Evolutionary conservation across 768 basidiomycete genomes (phyloP).

Genomic region (Lentinula sp.): DNA sequence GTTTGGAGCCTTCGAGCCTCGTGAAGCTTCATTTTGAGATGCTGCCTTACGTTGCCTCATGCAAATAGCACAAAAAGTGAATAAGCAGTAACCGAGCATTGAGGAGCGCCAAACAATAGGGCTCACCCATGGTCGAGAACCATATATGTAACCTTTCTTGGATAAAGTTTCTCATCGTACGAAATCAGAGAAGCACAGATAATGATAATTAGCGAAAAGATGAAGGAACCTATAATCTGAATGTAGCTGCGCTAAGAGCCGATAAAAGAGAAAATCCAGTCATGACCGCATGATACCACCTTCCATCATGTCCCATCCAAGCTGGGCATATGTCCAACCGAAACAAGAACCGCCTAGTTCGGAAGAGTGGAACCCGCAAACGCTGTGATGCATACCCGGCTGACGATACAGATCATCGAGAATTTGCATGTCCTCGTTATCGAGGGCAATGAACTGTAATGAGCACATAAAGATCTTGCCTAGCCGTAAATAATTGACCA

Average conservation of each 20-base stretch:
- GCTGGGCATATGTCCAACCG: conserved; percentile 30
- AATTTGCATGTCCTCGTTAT: conserved; percentile 27
- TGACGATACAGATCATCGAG: conserved; percentile 33
- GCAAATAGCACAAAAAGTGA: not conserved
- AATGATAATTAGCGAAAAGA: too few species aligned
- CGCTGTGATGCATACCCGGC: conserved; percentile 30
- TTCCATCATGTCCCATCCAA: conserved; percentile 28
- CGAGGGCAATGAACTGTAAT: conserved; percentile 21
- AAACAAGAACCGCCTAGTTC: conserved; percentile 23
- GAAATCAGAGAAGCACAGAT: not conserved
- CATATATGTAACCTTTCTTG: not conserved
- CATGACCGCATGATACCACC: conserved; percentile 16
- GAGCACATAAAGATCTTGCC: conserved; percentile 8
- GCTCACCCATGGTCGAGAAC: not conserved
- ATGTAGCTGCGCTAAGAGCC: too few species aligned
- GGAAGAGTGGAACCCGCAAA: conserved; percentile 24
- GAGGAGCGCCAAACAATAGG: not conserved
- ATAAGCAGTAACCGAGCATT: not conserved
- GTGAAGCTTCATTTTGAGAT: not conserved
- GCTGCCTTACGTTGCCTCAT: not conserved
- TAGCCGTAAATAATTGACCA: not conserved
- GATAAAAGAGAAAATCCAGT: not conserved
- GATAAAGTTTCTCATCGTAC: not conserved
- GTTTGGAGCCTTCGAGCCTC: not conserved
- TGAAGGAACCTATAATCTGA: too few species aligned